These are phyloP conservation scores for Erucastrum elatum DNA, from an alignment of 345 rosid genomes.

Conservation along the genomic window DNA sequence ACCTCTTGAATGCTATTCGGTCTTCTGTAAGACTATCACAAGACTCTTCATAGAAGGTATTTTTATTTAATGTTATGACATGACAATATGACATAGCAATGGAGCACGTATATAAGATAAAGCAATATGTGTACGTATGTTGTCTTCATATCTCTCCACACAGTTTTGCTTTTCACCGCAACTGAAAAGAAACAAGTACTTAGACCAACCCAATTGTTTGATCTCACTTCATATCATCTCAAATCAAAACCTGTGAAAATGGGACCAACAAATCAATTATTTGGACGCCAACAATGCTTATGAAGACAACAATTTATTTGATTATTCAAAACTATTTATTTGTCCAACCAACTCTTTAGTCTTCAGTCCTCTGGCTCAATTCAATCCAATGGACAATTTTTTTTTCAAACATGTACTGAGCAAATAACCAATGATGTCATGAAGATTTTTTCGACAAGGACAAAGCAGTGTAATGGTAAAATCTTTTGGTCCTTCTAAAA, in stretches of 20 bases:
- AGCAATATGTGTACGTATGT: conserved; percentile 30
- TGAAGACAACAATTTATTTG: conserved; percentile 1
- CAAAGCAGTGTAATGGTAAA: not conserved
- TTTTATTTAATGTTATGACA: conserved; percentile 35
- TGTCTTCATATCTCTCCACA: conserved; percentile 24
- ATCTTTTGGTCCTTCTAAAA: not conserved
- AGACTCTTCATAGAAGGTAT: conserved; percentile 41
- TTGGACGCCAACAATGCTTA: not conserved
- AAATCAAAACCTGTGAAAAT: conserved; percentile 22
- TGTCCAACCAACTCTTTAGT: conserved; percentile 26
- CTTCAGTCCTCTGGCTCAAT: not conserved
- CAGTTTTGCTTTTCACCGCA: conserved; percentile 27
- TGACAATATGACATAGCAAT: conserved; percentile 39
- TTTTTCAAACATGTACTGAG: conserved; percentile 24
- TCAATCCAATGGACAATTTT: conserved; percentile 16
- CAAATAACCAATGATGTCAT: conserved; percentile 24
- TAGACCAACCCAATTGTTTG: conserved; percentile 30
- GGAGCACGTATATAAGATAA: conserved; percentile 21
- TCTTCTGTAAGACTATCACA: conserved; percentile 22
- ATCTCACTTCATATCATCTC: conserved; percentile 31
- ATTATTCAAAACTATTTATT: conserved; percentile 19
- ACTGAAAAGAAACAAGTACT: conserved; percentile 34
- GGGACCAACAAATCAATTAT: not conserved
- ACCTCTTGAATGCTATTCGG: conserved; percentile 32
- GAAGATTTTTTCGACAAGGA: not conserved